Base-by-base conservation (phyloP, 257 asterid genomes). In the Solanum peruvianum region DNA sequence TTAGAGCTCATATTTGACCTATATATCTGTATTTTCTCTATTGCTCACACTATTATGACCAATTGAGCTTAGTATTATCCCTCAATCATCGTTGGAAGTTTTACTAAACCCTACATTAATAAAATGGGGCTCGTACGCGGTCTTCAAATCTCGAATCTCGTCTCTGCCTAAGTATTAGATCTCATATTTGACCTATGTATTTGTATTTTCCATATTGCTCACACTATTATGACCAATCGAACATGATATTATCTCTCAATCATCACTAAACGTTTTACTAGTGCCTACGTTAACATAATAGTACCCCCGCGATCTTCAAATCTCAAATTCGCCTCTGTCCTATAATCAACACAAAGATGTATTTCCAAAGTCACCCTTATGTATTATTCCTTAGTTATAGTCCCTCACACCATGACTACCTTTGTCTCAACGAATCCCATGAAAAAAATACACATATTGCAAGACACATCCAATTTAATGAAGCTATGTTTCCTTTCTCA, bases 61-160 rank as follows among this genome's bases (percentile, higher is more conserved):
- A 23, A 62, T 62, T 1, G 7, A 0, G 9, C 0, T 10, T 14
- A 0, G 6, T 58, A 58, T 58, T 58, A n/a, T n/a, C 71, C 8
- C 33, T 64, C 0, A n/a, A 11, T 64, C 3, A 4, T 64, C 33
- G 11, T 64, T n/a, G 66, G 5, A 58, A 58, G 67, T 58, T 0
- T 58, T 58, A 21, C 67, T 58, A 21, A 25, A 4, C 0, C 67
- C 67, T 20, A 21, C 67, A 21, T 58, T 58, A 58, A 58, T 25
- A 58, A 8, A 58, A 9, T 58, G 27, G 27, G 1, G 27, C 67
- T 1, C 67, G 9, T 7, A 37, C 6, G 2, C 6, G 27, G 1
- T 20, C 67, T 58, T 58, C 27, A 58, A 58, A 58, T 58, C 13
- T 0, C 0, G 1, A 21, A 9, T 27, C 0, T 58, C 2, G 0